Evolutionary conservation across 208 protist species (phyloP), one percentile per base, ranked within the genome.

Genomic region (Wallacemonas sp.): DNA sequence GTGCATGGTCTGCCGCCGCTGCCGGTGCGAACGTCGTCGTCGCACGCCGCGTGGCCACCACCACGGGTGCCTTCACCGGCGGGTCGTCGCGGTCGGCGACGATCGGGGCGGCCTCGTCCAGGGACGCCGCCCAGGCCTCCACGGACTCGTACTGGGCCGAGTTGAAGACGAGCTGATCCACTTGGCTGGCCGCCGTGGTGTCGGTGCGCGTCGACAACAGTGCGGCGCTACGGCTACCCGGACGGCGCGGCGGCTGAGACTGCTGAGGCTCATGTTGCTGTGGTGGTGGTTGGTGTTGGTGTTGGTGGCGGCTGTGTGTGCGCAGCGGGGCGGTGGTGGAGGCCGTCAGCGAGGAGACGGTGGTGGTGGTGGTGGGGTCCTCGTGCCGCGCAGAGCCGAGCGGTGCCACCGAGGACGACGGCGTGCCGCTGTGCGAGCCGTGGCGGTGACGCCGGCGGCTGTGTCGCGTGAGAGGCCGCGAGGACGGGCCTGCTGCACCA

Each of bases 141-240:
- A 20, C 32, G 18, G 52, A 59, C 32, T 59, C 52, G 52, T 59
- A 59, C 52, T 59, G 52, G 7, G 52, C 52, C 0, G 52, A 59
- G 52, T 59, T 59, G 52, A 59, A 59, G 8, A 59, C 52, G 1
- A 59, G 52, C 31, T 25, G 52, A 33, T 59, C n/a, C 25, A n/a
- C n/a, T n/a, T n/a, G n/a, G n/a, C n/a, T n/a, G n/a, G n/a, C n/a
- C n/a, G n/a, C n/a, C n/a, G n/a, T n/a, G n/a, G n/a, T n/a, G n/a
- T n/a, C n/a, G n/a, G n/a, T n/a, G n/a, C n/a, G n/a, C n/a, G n/a
- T n/a, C n/a, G n/a, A n/a, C n/a, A n/a, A n/a, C n/a, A n/a, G n/a
- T n/a, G n/a, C n/a, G n/a, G n/a, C n/a, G n/a, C n/a, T n/a, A n/a
- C n/a, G n/a, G n/a, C n/a, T n/a, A n/a, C n/a, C n/a, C n/a, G n/a